Percentiles rank a stretch among this genome's conserved stretches.
Evolutionary conservation across 352 stramenopile genomes (phyloP).

Genomic region (Phytopythium mirpurense): DNA sequence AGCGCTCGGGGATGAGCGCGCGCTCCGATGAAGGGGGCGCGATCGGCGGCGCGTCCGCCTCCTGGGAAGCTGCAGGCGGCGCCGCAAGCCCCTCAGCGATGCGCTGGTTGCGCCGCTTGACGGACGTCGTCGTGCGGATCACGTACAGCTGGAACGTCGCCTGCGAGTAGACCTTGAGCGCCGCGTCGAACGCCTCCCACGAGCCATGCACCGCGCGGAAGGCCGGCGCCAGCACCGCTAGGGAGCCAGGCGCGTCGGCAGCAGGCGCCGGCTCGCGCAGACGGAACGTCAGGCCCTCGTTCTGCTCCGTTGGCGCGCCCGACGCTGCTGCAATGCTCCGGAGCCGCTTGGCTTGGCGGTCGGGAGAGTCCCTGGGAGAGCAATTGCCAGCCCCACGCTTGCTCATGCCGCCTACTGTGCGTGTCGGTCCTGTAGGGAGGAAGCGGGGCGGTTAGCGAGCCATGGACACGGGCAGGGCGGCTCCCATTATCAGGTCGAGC

Average conservation of each 20-base stretch:
- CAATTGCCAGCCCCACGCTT: neutral
- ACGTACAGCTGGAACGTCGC: constrained; percentile 70
- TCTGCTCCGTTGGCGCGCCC: neutral
- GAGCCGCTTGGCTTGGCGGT: constrained; percentile 1
- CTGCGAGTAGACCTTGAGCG: constrained; percentile 53
- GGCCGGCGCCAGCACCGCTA: constrained; percentile 28
- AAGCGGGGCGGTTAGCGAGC: no score
- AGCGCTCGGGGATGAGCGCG: constrained; percentile 53
- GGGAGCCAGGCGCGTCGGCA: neutral
- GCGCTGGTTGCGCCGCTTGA: constrained; percentile 61
- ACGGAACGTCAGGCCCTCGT: neutral
- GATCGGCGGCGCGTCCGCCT: neutral
- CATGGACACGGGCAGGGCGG: no score
- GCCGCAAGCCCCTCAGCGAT: constrained; percentile 27
- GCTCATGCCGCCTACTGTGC: constrained; percentile 1
- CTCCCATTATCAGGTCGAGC: no score
- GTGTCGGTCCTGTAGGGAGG: neutral
- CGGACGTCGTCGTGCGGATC: constrained; percentile 72
- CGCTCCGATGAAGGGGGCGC: constrained; percentile 15
- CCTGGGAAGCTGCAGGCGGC: neutral
- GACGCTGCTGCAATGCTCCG: no score
- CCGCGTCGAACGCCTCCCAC: constrained; percentile 61
- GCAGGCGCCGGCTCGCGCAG: neutral
- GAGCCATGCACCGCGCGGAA: constrained; percentile 51
- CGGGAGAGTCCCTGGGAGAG: neutral